These are phyloP conservation scores for Chlorella sp. DNA, from an alignment of 139 green algal species.

Conservation along the genomic window DNA sequence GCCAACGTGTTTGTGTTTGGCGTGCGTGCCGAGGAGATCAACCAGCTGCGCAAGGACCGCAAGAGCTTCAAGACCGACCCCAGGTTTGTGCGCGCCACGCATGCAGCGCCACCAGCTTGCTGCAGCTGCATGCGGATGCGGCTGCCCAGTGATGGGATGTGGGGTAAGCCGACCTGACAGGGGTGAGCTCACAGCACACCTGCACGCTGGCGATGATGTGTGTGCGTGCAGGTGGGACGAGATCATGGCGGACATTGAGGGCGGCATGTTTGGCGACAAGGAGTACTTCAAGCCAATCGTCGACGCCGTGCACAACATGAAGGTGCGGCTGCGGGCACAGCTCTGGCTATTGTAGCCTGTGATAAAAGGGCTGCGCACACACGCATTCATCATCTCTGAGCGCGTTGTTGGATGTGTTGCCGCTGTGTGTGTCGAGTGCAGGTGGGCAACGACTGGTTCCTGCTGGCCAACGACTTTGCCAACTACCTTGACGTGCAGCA, in stretches of 20 bases:
- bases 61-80: slow-evolving; percentile 76
- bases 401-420: background rate
- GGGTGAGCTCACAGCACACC: background rate
- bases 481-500: slow-evolving; percentile 84
- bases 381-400: background rate
- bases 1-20: slow-evolving; percentile 91
- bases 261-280: slow-evolving; percentile 84
- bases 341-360: too few relatives aligned
- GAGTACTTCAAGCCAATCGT: slow-evolving; percentile 82
- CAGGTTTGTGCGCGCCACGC: slow-evolving; percentile 23
- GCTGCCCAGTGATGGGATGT: too few relatives aligned
- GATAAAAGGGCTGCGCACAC: background rate
- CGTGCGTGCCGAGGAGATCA: slow-evolving; percentile 53
- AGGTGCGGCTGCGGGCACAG: too few relatives aligned
- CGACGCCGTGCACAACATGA: slow-evolving; percentile 14
- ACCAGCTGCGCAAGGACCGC: slow-evolving; percentile 72
- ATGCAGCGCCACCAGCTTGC: background rate
- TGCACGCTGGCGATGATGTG: background rate
- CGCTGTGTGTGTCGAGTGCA: slow-evolving; percentile 2
- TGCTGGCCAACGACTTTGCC: slow-evolving; percentile 92
- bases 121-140: too few relatives aligned
- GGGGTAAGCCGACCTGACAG: background rate
- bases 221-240: slow-evolving; percentile 36
- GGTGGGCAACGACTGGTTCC: slow-evolving; percentile 93
- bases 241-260: slow-evolving; percentile 55